A percentile compares a stretch with the other conserved stretches of the same genome.
Conservation (phyloP, 805 yeast species). For the Barnettozyma sp. region DNA sequence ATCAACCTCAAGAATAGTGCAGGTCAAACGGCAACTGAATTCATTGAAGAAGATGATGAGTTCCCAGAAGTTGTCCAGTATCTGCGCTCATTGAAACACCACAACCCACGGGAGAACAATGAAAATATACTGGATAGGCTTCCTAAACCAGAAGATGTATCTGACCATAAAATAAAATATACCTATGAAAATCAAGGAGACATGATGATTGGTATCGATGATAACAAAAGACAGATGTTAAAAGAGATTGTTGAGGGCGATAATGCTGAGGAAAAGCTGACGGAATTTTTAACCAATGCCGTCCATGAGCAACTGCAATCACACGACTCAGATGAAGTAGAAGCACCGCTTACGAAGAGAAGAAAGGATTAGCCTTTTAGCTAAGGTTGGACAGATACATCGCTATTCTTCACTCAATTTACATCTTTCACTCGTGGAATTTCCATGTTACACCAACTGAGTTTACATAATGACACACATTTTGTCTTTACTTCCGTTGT, state of each 20-base stretch:
- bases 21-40: slow-evolving; percentile 66
- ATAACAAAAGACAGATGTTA: slow-evolving; percentile 53
- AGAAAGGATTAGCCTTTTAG: too few species aligned
- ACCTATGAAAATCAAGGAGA: slow-evolving; percentile 43
- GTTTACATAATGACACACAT: slow-evolving; percentile 22
- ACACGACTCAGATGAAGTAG: slow-evolving; percentile 15
- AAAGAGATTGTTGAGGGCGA: slow-evolving; percentile 72
- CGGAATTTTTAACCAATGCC: slow-evolving; percentile 58
- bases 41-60: slow-evolving; percentile 79
- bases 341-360: slow-evolving; percentile 30
- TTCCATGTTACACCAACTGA: too few species aligned
- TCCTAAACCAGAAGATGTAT: slow-evolving; percentile 24
- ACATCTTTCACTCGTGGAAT: too few species aligned
- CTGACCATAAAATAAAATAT: slow-evolving; percentile 46
- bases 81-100: slow-evolving; percentile 37
- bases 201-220: slow-evolving; percentile 37
- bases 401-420: too few species aligned
- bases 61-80: slow-evolving; percentile 71
- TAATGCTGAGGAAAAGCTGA: slow-evolving; percentile 72
- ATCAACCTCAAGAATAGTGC: slow-evolving; percentile 57
- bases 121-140: slow-evolving; percentile 10
- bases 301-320: slow-evolving; percentile 48
- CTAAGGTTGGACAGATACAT: too few species aligned
- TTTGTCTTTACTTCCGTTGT: slow-evolving; percentile 12
- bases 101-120: slow-evolving; percentile 21